These are phyloP conservation scores for Pyrenochaeta sp. DNA, from an alignment of 2,329 filamentous ascomycete genomes.

Conservation along the genomic window DNA sequence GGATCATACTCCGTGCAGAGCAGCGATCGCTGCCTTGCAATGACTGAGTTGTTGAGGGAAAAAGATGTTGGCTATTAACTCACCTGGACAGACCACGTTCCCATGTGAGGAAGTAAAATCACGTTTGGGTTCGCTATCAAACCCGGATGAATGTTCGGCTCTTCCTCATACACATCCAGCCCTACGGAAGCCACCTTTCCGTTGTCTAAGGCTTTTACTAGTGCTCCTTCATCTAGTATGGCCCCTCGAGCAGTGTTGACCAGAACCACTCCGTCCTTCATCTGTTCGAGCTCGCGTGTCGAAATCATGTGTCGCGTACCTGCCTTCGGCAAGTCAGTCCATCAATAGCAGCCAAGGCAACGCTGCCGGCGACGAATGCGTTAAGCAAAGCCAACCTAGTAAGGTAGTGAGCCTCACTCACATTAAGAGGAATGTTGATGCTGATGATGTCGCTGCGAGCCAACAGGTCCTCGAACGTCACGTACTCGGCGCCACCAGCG, in stretches of 20 bases:
- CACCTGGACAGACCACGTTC: constrained; percentile 77
- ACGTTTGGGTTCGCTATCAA: constrained; percentile 75
- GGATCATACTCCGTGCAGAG: not conserved
- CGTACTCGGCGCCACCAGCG: constrained; percentile 68
- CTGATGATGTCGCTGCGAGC: constrained; percentile 77
- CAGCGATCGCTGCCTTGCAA: not conserved
- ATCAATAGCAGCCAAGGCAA: not conserved
- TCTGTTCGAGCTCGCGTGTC: constrained; percentile 72
- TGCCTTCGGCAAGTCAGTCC: constrained; percentile 44
- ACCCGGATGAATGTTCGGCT: constrained; percentile 78
- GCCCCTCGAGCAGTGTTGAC: constrained; percentile 86
- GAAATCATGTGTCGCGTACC: constrained; percentile 80
- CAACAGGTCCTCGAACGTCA: constrained; percentile 77
- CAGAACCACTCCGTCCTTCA: constrained; percentile 80
- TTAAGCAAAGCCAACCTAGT: not conserved
- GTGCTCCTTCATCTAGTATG: constrained; percentile 81
- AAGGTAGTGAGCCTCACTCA: constrained; percentile 55
- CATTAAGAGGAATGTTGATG: constrained; percentile 82
- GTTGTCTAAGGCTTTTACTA: constrained; percentile 74
- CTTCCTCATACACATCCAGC: constrained; percentile 84
- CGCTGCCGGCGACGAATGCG: not conserved
- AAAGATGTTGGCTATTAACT: constrained; percentile 8
- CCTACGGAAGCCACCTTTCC: constrained; percentile 76
- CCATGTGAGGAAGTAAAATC: constrained; percentile 84
- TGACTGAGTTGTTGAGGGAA: not conserved